A percentile compares a stretch with the other conserved stretches of the same genome.
These are phyloP conservation scores for Rhododendron griersonianum DNA, from an alignment of 148 eudicot genomes.

Conservation along the genomic window DNA sequence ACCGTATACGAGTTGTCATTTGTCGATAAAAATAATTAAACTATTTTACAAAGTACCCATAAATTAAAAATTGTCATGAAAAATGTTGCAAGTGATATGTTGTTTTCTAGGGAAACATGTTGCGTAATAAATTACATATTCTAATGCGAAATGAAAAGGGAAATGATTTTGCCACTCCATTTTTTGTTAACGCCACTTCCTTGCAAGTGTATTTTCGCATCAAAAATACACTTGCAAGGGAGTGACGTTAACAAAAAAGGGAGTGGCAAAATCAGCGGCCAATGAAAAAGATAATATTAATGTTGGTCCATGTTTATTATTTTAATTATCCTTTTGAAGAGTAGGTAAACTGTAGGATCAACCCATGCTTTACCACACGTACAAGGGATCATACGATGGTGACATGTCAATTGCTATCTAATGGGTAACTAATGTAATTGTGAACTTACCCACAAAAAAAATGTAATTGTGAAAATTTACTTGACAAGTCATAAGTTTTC, in stretches of 20 bases:
- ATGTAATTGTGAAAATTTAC: background rate
- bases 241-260: no score
- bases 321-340: background rate
- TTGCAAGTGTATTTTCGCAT: no score
- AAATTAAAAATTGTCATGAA: background rate
- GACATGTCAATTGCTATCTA: background rate
- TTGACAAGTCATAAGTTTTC: background rate
- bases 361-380: background rate
- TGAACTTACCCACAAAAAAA: no score
- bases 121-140: background rate
- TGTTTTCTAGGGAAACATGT: background rate
- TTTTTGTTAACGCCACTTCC: no score
- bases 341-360: background rate
- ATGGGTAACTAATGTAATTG: background rate
- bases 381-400: background rate
- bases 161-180: no score
- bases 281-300: background rate
- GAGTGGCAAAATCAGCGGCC: no score
- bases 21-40: background rate
- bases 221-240: no score
- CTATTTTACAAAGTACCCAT: background rate
- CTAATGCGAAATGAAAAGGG: background rate
- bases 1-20: background rate
- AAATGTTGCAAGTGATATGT: constrained; percentile 2
- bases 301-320: constrained; percentile 4